Base-by-base conservation (phyloP, 2,329 filamentous ascomycete genomes). In the Epichloe coenophiala region DNA sequence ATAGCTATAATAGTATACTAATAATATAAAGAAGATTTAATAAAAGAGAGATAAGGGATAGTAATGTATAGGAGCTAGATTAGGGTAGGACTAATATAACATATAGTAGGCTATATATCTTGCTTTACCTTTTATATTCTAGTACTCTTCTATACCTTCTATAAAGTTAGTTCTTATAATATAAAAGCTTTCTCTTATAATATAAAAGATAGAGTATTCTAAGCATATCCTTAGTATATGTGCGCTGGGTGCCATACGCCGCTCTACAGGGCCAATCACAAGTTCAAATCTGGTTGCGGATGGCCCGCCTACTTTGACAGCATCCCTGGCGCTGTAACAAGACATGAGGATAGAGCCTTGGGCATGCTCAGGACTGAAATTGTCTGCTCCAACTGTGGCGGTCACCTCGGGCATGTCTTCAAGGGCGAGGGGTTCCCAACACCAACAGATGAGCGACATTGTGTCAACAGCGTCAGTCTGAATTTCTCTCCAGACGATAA, bases 231-330 rank as follows among this genome's bases (percentile, higher is more conserved):
- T n/a, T n/a, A n/a, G n/a, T 17, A 17, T 17, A 17, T 2, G 17
- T 17, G 17, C 17, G 17, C 21, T 17, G 93, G 80, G 48, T 98
- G 93, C 74, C 68, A 83, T 31, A 78, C 89, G 7, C 90, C 93
- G 5, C 80, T 98, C 17, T 98, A 98, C 78, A 91, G 83, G 67
- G 90, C 93, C 31, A 77, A 77, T 55, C 90, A 95, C 70, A 98
- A 98, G 68, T 98, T 98, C 77, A 87, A 87, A 68, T 94, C 87
- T 17, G 88, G 89, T 41, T 98, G 93, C 68, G 93, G 93, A 54
- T 98, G 93, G 93, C 93, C 93, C 0, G 93, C 93, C 12, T 98
- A 97, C 70, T 98, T 91, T 65, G 93, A 98, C 68, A 91, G 85
- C 57, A 80, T 98, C 48, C 91, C 93, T 0, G 90, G 89, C 2